Conservation (phyloP, 768 basidiomycete species). For the Naganishia antarctica region DNA sequence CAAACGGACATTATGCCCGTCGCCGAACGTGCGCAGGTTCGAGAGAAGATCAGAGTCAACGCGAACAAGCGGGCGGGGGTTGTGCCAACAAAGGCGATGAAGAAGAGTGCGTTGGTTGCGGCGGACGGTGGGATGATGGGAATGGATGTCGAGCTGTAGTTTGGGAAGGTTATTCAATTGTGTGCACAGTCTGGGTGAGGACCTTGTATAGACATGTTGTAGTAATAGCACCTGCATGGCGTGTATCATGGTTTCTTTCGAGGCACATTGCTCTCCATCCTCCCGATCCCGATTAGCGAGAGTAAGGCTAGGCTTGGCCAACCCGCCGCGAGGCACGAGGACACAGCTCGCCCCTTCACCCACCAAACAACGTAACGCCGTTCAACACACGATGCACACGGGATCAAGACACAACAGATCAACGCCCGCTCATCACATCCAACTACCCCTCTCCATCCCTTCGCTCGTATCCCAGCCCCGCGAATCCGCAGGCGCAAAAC, state of each 20-base stretch:
- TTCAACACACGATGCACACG: too few relatives aligned
- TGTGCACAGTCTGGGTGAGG: not conserved
- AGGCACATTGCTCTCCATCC: too few relatives aligned
- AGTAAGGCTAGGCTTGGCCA: too few relatives aligned
- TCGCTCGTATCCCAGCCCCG: too few relatives aligned
- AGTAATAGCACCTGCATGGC: not conserved
- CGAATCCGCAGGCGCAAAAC: too few relatives aligned
- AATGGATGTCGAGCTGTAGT: constrained; percentile 32
- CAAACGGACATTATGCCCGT: constrained; percentile 47
- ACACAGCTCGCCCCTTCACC: too few relatives aligned
- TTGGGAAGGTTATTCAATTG: not conserved
- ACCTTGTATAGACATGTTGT: not conserved
- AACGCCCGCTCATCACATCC: too few relatives aligned
- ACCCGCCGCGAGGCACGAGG: too few relatives aligned
- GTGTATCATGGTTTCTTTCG: not conserved
- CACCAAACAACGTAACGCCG: too few relatives aligned
- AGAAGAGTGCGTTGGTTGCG: constrained; percentile 64
- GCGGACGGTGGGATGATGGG: constrained; percentile 90
- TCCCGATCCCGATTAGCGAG: too few relatives aligned
- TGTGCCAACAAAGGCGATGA: constrained; percentile 54
- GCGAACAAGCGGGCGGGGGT: constrained; percentile 44
- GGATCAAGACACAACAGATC: too few relatives aligned
- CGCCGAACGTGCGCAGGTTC: constrained; percentile 54
- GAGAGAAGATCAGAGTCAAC: constrained; percentile 43
- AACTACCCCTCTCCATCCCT: too few relatives aligned